Evolutionary conservation across 257 asterid genomes (phyloP).

Genomic region (Gardenia jasminoides): DNA sequence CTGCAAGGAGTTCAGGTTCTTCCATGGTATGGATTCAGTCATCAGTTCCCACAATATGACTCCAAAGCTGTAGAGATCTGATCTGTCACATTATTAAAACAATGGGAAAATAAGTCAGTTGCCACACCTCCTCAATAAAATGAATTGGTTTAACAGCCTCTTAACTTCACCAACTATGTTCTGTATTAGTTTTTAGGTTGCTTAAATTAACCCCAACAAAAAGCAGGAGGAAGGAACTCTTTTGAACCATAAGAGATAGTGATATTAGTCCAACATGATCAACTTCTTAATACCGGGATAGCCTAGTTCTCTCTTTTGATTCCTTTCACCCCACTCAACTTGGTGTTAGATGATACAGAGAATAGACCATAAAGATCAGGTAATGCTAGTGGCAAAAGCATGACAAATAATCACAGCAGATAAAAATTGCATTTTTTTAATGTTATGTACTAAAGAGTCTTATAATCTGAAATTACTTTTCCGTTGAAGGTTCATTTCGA

Average conservation of each 20-base stretch:
- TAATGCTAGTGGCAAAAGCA: background rate
- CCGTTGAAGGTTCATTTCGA: constrained; percentile 70
- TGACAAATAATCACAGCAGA: background rate
- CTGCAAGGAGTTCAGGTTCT: constrained; percentile 56
- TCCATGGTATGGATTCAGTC: constrained; percentile 69
- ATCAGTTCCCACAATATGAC: constrained; percentile 76
- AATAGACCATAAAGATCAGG: background rate
- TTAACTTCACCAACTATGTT: background rate
- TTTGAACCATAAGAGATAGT: background rate
- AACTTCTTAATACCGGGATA: background rate
- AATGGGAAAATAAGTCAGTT: background rate
- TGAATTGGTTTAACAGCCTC: background rate
- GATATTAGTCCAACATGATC: background rate
- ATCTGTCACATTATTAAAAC: constrained; percentile 37
- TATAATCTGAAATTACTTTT: constrained; percentile 48
- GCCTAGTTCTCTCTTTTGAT: background rate
- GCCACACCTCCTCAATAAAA: background rate
- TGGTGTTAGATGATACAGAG: background rate
- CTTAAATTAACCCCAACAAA: background rate
- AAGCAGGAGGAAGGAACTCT: background rate
- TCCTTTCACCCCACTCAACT: background rate
- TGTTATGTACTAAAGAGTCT: background rate
- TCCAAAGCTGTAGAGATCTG: constrained; percentile 71
- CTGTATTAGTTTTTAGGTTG: background rate
- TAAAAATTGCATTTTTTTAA: background rate